phyloP scores from a whole-genome alignment of 176 grass and related monocot species.

The Elymus sibiricus region DNA sequence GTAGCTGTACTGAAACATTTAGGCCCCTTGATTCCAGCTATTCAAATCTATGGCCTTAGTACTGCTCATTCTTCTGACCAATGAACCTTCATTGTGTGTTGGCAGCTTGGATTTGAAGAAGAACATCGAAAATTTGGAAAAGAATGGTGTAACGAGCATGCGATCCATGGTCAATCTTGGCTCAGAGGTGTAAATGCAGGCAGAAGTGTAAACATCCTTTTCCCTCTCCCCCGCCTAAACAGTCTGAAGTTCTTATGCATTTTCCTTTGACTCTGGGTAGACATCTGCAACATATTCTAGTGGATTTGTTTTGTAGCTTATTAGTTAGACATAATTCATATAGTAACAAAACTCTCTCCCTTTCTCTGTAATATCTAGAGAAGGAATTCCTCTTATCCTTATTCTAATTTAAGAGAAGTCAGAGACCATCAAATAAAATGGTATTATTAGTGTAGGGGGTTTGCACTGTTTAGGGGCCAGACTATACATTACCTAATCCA shows the following conservation, averaged over 20 bases:
- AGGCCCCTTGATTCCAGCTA: neutral
- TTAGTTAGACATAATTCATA: neutral
- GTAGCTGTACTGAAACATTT: neutral
- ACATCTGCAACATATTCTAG: neutral
- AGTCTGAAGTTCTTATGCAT: neutral
- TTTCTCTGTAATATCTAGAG: neutral
- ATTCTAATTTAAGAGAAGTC: neutral
- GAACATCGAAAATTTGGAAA: slow-evolving; percentile 87
- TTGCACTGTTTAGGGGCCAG: neutral
- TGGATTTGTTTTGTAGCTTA: neutral
- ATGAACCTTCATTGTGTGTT: neutral
- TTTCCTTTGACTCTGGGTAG: neutral
- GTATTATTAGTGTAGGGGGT: neutral
- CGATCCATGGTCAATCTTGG: slow-evolving; percentile 89
- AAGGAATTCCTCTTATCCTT: neutral
- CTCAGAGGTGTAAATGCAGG: slow-evolving; percentile 91
- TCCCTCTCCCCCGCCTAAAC: neutral
- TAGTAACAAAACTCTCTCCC: neutral
- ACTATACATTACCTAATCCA: neutral
- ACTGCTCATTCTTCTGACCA: neutral
- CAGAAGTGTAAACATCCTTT: slow-evolving; percentile 68
- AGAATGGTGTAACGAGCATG: slow-evolving; percentile 71
- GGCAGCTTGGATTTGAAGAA: slow-evolving; percentile 81
- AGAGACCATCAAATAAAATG: neutral
- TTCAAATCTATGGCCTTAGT: neutral